Base-by-base conservation (phyloP, 2,329 filamentous ascomycete genomes). In the Neofusicoccum sp. region DNA sequence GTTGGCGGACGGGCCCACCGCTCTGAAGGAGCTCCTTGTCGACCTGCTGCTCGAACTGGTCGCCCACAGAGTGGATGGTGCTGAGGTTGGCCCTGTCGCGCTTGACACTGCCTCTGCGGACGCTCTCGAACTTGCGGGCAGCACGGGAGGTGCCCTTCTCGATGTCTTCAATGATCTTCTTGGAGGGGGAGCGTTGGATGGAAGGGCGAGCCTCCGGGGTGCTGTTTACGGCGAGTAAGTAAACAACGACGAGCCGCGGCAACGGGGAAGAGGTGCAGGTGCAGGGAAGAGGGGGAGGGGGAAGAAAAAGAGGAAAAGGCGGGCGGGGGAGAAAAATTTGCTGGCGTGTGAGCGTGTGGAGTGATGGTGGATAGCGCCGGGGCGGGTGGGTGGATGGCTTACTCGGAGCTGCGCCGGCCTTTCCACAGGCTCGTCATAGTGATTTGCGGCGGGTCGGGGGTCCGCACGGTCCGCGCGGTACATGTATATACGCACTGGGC, bases 341-440 rank as follows among this genome's bases (percentile, higher is more conserved):
- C 65, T 65, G 66, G 28, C 51, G 51, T 56, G 51, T 30, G 24
- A 38, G 6, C 26, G 20, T 58, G 54, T 58, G 43, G 54, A 56
- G 61, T 61, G 58, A 61, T 12, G 63, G 63, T 48, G 28, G 49
- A 58, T 51, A 63, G 59, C 62, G 58, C 41, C 34, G 57, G 45
- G 56, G 57, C 43, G 44, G 57, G 57, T 51, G 38, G 57, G 63
- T 61, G 60, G 47, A 63, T 65, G 56, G 71, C 72, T 74, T 68
- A 75, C 73, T 75, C 72, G 67, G 73, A 73, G 72, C 72, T 75
- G 65, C 70, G 68, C 61, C 68, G 68, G 64, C 71, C 72, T 65
- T 71, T 71, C 63, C 71, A 70, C 72, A 73, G 73, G 68, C 71
- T 74, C 65, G 72, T 71, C 73, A 75, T 75, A 66, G 65, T 65